Evolutionary conservation across 202 grass and related monocot genomes (phyloP).

Genomic region (Zoysia matrella): DNA sequence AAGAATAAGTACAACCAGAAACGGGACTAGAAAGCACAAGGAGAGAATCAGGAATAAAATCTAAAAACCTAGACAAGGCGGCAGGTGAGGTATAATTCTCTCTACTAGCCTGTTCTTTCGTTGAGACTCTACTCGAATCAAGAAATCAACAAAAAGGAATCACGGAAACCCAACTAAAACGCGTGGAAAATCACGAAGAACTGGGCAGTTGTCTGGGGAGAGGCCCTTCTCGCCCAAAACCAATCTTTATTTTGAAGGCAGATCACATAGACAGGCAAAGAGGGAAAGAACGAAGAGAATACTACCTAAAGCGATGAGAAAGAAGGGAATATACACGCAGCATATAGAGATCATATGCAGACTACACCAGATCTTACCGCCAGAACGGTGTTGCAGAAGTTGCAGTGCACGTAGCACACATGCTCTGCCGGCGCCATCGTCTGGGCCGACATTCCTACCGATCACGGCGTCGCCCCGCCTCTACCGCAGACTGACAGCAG

Average conservation of each 20-base stretch:
- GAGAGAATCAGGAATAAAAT: slow-evolving; percentile 9
- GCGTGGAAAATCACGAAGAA: neutral
- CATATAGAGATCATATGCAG: slow-evolving; percentile 31
- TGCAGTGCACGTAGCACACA: slow-evolving; percentile 93
- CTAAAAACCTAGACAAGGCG: neutral
- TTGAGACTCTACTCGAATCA: slow-evolving; percentile 16
- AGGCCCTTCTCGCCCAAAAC: neutral
- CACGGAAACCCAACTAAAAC: slow-evolving; percentile 2
- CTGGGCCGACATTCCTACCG: slow-evolving; percentile 61
- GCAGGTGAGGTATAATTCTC: neutral
- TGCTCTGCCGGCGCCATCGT: slow-evolving; percentile 58
- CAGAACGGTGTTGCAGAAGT: slow-evolving; percentile 97
- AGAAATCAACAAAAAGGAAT: slow-evolving; percentile 1
- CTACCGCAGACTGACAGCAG: neutral
- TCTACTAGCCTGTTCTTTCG: neutral
- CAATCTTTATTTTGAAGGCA: slow-evolving; percentile 15
- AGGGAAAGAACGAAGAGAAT: slow-evolving; percentile 3
- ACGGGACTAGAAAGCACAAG: neutral
- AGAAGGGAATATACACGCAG: neutral
- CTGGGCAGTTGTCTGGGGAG: neutral
- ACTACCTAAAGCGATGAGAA: neutral
- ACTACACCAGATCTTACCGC: slow-evolving; percentile 60
- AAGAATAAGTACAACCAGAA: neutral
- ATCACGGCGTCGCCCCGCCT: neutral
- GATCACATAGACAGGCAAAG: slow-evolving; percentile 2